Evolutionary conservation across 176 grass and related monocot species (phyloP).

Genomic region (Cenchrus purpureus): DNA sequence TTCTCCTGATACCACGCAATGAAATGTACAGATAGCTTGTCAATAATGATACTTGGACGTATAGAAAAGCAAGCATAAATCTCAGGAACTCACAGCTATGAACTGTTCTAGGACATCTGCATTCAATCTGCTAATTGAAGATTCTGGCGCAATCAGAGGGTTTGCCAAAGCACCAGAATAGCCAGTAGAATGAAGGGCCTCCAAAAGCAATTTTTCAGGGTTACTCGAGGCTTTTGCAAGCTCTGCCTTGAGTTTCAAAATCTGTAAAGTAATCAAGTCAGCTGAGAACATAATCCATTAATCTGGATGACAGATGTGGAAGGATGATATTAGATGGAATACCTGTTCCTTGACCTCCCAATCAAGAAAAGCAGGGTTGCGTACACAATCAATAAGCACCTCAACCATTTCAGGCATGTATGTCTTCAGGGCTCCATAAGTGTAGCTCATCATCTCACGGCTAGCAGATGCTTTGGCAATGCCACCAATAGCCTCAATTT

Average conservation of each 20-base stretch:
- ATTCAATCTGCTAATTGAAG: constrained; percentile 69
- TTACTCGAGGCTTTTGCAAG: constrained; percentile 66
- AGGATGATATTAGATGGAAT: constrained; percentile 29
- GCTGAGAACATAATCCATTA: constrained; percentile 6
- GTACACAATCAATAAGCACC: constrained; percentile 84
- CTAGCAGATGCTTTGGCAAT: constrained; percentile 70
- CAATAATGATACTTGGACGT: constrained; percentile 1
- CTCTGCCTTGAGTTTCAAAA: constrained; percentile 63
- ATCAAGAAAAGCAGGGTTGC: constrained; percentile 86
- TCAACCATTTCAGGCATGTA: constrained; percentile 97
- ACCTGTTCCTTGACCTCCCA: constrained; percentile 99
- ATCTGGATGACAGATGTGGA: constrained; percentile 24
- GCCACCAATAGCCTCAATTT: constrained; percentile 85
- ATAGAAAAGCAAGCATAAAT: constrained; percentile 33
- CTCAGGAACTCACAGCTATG: constrained; percentile 58
- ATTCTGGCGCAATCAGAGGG: constrained; percentile 74
- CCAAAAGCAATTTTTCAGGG: constrained; percentile 82
- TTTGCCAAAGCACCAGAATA: constrained; percentile 97
- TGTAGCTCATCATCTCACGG: constrained; percentile 88
- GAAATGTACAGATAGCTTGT: constrained; percentile 16
- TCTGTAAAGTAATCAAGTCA: constrained; percentile 51
- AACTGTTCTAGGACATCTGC: constrained; percentile 71
- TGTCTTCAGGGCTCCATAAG: constrained; percentile 77
- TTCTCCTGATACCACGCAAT: constrained; percentile 69
- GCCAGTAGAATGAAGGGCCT: constrained; percentile 90